A percentile compares a stretch with the other conserved stretches of the same genome.
phyloP scores from a whole-genome alignment of 345 rosid genomes.

The Sonneratia caseolaris region DNA sequence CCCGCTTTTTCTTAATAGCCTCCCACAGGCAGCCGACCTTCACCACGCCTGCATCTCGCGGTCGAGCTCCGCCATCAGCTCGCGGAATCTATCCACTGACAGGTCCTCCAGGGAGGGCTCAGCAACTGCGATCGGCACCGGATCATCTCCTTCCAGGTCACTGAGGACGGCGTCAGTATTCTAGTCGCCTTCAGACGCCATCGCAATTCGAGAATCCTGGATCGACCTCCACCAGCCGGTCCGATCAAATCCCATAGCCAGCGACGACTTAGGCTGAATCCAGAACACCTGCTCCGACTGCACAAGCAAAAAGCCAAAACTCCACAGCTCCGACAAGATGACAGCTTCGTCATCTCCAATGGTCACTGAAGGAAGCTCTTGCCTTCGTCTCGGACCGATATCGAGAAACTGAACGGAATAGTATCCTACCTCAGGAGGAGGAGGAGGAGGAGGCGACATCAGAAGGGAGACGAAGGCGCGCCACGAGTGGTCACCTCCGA shows the following conservation, averaged over 20 bases:
- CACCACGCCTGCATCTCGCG: conserved; percentile 74
- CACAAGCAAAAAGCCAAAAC: neutral
- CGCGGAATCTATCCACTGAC: conserved; percentile 41
- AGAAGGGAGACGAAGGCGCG: neutral
- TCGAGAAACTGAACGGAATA: neutral
- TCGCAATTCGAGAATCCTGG: conserved; percentile 9
- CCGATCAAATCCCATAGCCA: neutral
- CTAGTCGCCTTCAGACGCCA: conserved; percentile 49
- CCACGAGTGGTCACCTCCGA: neutral
- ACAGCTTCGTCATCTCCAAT: neutral
- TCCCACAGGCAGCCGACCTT: conserved; percentile 65
- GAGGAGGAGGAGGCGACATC: neutral
- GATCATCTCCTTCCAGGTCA: conserved; percentile 76
- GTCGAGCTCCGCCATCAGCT: conserved; percentile 70
- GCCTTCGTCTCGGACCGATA: neutral
- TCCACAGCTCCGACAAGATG: neutral
- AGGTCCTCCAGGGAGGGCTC: conserved; percentile 33
- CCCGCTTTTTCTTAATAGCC: conserved; percentile 65
- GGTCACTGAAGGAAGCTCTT: neutral
- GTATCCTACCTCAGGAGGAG: neutral
- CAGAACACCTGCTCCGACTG: neutral
- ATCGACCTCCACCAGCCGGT: neutral
- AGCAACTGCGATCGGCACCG: conserved; percentile 30
- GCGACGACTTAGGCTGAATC: neutral
- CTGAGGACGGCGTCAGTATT: conserved; percentile 76